Conservation (phyloP, 805 yeast genomes). For the Candida railenensis region DNA sequence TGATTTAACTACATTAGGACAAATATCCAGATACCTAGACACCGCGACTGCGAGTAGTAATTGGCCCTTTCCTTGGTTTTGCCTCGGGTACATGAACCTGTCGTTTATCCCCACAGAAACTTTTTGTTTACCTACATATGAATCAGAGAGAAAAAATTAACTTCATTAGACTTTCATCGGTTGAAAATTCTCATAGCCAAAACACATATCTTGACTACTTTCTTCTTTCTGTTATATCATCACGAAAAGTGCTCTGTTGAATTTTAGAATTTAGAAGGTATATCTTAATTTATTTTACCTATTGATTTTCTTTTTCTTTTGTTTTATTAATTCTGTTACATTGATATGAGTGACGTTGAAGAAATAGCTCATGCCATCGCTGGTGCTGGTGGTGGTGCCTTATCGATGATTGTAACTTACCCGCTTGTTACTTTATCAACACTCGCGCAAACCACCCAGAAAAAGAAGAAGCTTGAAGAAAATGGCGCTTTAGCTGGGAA, state of each 20-base stretch:
- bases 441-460: conserved; percentile 71
- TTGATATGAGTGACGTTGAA: conserved; percentile 35
- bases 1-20: neutral
- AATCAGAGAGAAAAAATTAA: too few relatives aligned
- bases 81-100: neutral
- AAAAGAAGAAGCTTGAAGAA: conserved; percentile 20
- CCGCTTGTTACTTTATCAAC: conserved; percentile 88
- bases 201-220: too few relatives aligned
- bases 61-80: neutral
- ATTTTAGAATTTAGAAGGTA: too few relatives aligned
- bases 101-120: neutral
- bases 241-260: too few relatives aligned
- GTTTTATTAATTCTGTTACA: neutral
- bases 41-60: neutral
- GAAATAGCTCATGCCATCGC: conserved; percentile 86
- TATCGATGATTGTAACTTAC: conserved; percentile 83
- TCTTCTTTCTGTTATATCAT: too few relatives aligned
- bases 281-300: too few relatives aligned
- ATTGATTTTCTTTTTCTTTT: neutral
- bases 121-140: too few relatives aligned
- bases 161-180: too few relatives aligned
- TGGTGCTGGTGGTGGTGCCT: conserved; percentile 92
- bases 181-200: too few relatives aligned
- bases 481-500: conserved; percentile 11
- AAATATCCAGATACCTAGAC: neutral